A percentile compares a stretch with the other conserved stretches of the same genome.
These are phyloP conservation scores for Luffa aegyptiaca DNA, from an alignment of 306 rosid species.

Conservation along the genomic window DNA sequence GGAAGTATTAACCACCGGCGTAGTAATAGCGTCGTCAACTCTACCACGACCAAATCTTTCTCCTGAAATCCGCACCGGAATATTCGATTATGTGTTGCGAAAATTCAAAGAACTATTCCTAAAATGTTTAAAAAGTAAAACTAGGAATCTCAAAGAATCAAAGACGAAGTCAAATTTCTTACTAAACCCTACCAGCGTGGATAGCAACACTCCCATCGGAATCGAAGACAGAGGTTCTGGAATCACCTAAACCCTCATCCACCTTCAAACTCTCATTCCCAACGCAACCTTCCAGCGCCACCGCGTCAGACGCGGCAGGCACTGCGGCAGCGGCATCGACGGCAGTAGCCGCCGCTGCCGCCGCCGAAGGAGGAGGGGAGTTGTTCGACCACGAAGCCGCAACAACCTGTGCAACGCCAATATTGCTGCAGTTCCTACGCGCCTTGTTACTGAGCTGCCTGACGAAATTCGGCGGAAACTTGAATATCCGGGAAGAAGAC, in stretches of 20 bases:
- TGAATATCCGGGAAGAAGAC: slow-evolving; percentile 34
- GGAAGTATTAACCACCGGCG: slow-evolving; percentile 87
- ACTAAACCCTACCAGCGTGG: slow-evolving; percentile 55
- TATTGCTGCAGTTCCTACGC: slow-evolving; percentile 91
- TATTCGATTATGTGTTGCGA: slow-evolving; percentile 9
- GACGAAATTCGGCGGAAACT: slow-evolving; percentile 88
- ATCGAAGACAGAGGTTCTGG: slow-evolving; percentile 54
- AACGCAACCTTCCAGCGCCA: slow-evolving; percentile 17
- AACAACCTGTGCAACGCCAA: slow-evolving; percentile 97
- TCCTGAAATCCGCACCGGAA: slow-evolving; percentile 27
- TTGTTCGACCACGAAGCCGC: slow-evolving; percentile 94
- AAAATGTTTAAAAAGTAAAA: neutral
- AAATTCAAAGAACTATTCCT: neutral
- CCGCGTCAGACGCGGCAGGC: slow-evolving; percentile 32
- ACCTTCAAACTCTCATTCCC: slow-evolving; percentile 38
- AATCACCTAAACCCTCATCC: slow-evolving; percentile 23
- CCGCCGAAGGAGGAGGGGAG: slow-evolving; percentile 11
- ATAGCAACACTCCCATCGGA: slow-evolving; percentile 58
- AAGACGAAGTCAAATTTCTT: neutral
- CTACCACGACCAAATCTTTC: slow-evolving; percentile 87
- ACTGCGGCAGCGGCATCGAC: slow-evolving; percentile 41
- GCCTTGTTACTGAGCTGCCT: slow-evolving; percentile 92
- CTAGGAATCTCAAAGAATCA: neutral
- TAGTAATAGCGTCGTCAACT: slow-evolving; percentile 79
- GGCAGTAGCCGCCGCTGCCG: slow-evolving; percentile 40